Evolutionary conservation across 2,329 filamentous ascomycete genomes (phyloP).

Genomic region (Hymenoscyphus occultus): DNA sequence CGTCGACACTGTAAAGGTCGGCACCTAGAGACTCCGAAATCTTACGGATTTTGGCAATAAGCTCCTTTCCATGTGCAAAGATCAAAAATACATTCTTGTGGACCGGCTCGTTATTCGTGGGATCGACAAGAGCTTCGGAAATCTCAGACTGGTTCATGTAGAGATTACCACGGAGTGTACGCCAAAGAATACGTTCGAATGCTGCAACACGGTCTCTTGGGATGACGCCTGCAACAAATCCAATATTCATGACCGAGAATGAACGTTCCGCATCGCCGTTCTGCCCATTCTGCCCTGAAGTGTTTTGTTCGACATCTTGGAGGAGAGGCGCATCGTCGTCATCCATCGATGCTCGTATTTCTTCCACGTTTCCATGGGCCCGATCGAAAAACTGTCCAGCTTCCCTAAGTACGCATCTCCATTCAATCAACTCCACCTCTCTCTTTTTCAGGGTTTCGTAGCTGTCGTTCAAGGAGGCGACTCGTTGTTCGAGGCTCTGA

Average conservation of each 20-base stretch:
- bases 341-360: conserved; percentile 87
- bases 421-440: conserved; percentile 94
- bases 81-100: conserved; percentile 99
- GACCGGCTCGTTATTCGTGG: conserved; percentile 84
- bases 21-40: conserved; percentile 97
- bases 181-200: conserved; percentile 97
- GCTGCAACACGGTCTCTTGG: conserved; percentile 86
- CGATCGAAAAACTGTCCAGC: conserved; percentile 97
- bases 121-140: conserved; percentile 86
- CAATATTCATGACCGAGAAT: conserved; percentile 98
- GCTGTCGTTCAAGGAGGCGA: conserved; percentile 91
- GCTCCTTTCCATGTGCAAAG: conserved; percentile 97
- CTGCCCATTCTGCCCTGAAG: conserved; percentile 51
- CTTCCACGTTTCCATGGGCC: conserved; percentile 92
- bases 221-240: conserved; percentile 96
- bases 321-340: conserved; percentile 87
- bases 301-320: conserved; percentile 85
- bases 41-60: conserved; percentile 97
- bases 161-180: conserved; percentile 92
- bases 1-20: conserved; percentile 93
- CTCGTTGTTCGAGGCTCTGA: conserved; percentile 86
- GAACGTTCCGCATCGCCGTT: conserved; percentile 65
- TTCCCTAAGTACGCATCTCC: conserved; percentile 96
- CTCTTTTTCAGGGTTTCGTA: conserved; percentile 98
- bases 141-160: conserved; percentile 99